Evolutionary conservation across 1,284 basidiomycete species (phyloP), one percentile per base, ranked within the genome.

Genomic region (Puccinia triticina): DNA sequence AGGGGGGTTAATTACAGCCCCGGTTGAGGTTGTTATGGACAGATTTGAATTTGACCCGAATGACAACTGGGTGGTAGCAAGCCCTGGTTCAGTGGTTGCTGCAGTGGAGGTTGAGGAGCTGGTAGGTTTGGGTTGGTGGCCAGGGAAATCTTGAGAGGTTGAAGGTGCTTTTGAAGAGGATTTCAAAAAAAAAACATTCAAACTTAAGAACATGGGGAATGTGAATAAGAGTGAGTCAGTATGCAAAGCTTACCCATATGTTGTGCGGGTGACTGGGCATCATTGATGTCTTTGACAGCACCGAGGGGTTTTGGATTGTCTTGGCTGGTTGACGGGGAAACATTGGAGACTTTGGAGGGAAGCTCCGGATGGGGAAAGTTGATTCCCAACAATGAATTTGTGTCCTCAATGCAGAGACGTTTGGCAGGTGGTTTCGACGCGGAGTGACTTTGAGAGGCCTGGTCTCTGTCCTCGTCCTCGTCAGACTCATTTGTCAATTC

Each of bases 401-500:
- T 32, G 59, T 64, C 21, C 29, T 34, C 14, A 10, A 26, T 34
- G 59, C 59, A 21, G 11, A 10, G 8, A 37, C 59, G 59, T 64
- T 64, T 64, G 29, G 59, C 29, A 34, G 32, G 32, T 64, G 59
- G 2, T 64, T 64, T 64, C 12, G 29, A 37, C 21, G 32, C 59
- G 10, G 32, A 32, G 32, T 10, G 11, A 26, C 32, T 29, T 64
- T 32, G 59, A 32, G 29, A 16, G 32, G 8, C 5, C 43, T 43
- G 7, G 21, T 46, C 46, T 8, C 4, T 16, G 14, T 69, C 23
- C 21, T n/a, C 8, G 16, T 43, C 40, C 40, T 69, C 23, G 40
- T 69, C 40, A 26, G 21, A 14, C 67, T 69, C 40, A n/a, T 69
- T 69, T 23, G 67, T 69, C 67, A 69, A 26, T n/a, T 69, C 67